These are phyloP conservation scores for Breviolum minutum DNA, from an alignment of 73 alveolate genomes.

Conservation along the genomic window DNA sequence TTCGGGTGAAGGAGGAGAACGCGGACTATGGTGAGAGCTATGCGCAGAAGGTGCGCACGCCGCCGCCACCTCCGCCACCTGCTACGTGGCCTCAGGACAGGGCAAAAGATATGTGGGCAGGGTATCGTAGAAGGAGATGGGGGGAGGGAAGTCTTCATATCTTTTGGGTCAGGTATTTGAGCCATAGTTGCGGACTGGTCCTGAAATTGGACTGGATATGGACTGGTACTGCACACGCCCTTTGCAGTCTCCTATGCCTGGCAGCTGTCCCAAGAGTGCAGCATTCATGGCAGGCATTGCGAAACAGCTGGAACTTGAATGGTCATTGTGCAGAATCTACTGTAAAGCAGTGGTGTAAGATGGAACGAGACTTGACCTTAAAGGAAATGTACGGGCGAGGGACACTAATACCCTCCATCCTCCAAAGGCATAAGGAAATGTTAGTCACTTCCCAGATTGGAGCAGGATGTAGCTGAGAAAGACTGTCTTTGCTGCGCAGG, in stretches of 20 bases:
- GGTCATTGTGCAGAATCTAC: no score
- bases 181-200: neutral
- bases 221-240: no score
- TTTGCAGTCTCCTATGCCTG: neutral
- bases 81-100: neutral
- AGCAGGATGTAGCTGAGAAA: neutral
- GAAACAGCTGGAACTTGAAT: no score
- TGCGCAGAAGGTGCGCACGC: neutral
- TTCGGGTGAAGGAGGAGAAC: conserved; percentile 2
- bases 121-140: no score
- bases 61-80: conserved; percentile 17
- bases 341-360: no score
- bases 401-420: no score
- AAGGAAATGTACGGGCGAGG: no score
- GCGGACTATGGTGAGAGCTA: neutral
- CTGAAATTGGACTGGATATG: neutral
- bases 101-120: no score
- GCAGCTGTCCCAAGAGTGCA: neutral
- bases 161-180: no score
- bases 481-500: neutral
- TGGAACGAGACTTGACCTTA: no score
- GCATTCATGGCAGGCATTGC: neutral
- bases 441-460: neutral
- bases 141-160: no score
- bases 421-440: no score